Base-by-base conservation (phyloP, 768 basidiomycete genomes). In the Lactarius vividus region DNA sequence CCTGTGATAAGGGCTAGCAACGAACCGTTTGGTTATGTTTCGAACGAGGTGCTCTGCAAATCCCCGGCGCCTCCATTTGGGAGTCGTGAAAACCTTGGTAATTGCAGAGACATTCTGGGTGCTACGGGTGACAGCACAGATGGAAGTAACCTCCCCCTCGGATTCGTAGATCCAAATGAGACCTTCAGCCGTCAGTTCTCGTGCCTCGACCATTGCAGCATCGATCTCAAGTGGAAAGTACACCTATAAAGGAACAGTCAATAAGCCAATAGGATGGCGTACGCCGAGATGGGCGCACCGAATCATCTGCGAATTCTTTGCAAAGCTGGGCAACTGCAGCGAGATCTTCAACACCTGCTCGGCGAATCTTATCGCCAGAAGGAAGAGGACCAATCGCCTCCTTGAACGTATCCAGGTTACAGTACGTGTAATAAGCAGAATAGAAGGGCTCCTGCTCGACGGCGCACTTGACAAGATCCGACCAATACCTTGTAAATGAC, bases 61-160 rank as follows among this genome's bases (percentile, higher is more conserved):
- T 7, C 85, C 82, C 39, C 72, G 73, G 15, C 80, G 75, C 63
- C 84, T 73, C 77, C 78, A 83, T 29, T 71, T 70, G 0, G 78
- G 76, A 37, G 79, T 77, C 23, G 85, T 86, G 71, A 82, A 84
- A 1, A 85, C 84, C 72, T 86, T 86, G 9, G 84, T 84, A 69
- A 86, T 84, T 3, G 82, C 83, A 16, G 82, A 80, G 28, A 84
- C 81, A 13, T 75, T 76, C 63, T 77, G 72, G 15, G 81, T 82
- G 59, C 77, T 77, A n/a, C 84, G 81, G n/a, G 85, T 82, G 26
- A 82, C 83, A 18, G 85, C 85, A 55, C 84, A 85, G 49, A 86
- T 80, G 23, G 80, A 81, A 4, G 83, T 77, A 58, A 83, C 73
- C 58, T 78, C 75, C 2, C 76, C 75, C 13, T 72, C 65, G 23